Evolutionary conservation across 2,329 filamentous ascomycete species (phyloP).

Genomic region (Penicillium sp.): DNA sequence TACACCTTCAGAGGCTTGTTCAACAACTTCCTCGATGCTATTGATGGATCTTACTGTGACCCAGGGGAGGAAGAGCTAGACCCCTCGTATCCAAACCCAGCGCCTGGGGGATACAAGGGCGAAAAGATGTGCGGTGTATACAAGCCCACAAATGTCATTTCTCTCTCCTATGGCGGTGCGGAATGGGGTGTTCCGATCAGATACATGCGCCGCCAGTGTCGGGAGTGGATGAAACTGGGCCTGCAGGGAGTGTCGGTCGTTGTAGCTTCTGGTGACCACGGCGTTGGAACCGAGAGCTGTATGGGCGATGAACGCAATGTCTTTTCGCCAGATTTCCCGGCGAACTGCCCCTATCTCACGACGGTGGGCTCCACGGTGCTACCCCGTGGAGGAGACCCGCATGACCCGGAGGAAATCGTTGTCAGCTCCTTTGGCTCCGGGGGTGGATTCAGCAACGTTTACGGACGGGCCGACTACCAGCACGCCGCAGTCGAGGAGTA

Average conservation of each 20-base stretch:
- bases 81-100: slow-evolving; percentile 56
- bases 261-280: slow-evolving; percentile 38
- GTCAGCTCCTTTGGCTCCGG: slow-evolving; percentile 41
- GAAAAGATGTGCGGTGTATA: slow-evolving; percentile 53
- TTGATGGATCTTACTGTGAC: slow-evolving; percentile 57
- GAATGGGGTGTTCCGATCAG: slow-evolving; percentile 58
- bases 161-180: slow-evolving; percentile 61
- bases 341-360: slow-evolving; percentile 58
- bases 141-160: slow-evolving; percentile 61
- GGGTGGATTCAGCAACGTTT: slow-evolving; percentile 55
- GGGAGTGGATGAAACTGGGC: slow-evolving; percentile 58
- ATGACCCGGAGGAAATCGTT: not conserved
- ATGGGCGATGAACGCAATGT: slow-evolving; percentile 46
- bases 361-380: slow-evolving; percentile 50
- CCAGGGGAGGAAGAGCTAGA: slow-evolving; percentile 58
- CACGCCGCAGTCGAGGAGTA: slow-evolving; percentile 47
- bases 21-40: slow-evolving; percentile 58
- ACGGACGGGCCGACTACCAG: slow-evolving; percentile 51
- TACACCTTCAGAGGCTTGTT: slow-evolving; percentile 39
- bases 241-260: slow-evolving; percentile 39
- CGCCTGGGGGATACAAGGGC: slow-evolving; percentile 53
- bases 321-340: slow-evolving; percentile 57
- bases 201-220: slow-evolving; percentile 58
- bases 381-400: slow-evolving; percentile 22
- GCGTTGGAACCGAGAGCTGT: slow-evolving; percentile 44